Conservation (phyloP, 2,329 filamentous ascomycete species). For the Colletotrichum sp. region DNA sequence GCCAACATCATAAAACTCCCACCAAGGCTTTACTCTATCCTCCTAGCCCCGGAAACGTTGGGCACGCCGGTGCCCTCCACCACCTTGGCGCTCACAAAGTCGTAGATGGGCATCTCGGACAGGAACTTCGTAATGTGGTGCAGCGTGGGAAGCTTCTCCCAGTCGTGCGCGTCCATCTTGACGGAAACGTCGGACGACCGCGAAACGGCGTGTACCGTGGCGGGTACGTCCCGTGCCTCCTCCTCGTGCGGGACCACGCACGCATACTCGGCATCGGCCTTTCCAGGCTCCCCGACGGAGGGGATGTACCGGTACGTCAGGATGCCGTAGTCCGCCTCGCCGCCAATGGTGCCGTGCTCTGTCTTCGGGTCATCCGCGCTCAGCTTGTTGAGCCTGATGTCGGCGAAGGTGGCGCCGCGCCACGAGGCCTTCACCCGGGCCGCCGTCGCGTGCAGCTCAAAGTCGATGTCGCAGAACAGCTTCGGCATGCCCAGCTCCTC, state of each 20-base stretch:
- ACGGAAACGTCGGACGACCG: constrained; percentile 46
- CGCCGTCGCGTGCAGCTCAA: constrained; percentile 35
- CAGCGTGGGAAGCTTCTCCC: constrained; percentile 62
- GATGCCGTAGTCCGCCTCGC: constrained; percentile 47
- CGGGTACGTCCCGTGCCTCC: constrained; percentile 34
- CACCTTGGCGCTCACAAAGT: constrained; percentile 59
- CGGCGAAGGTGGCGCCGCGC: constrained; percentile 45
- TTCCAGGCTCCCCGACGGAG: constrained; percentile 52
- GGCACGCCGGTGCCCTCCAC: constrained; percentile 59
- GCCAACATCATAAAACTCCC: background rate
- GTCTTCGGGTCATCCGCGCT: constrained; percentile 27
- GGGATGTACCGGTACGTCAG: constrained; percentile 66
- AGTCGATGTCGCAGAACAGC: constrained; percentile 55
- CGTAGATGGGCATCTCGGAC: constrained; percentile 61
- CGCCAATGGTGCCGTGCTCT: constrained; percentile 26
- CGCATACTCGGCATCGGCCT: constrained; percentile 60
- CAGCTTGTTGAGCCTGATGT: constrained; percentile 41
- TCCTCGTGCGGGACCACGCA: constrained; percentile 40
- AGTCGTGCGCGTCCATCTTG: constrained; percentile 53
- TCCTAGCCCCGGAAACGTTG: constrained; percentile 39
- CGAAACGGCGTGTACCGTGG: constrained; percentile 34
- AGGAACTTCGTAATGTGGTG: constrained; percentile 61
- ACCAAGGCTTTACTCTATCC: background rate
- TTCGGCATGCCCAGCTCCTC: constrained; percentile 70
- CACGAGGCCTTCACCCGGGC: constrained; percentile 44